Conservation (phyloP, 495 filamentous ascomycete species). For the Neurospora sp. region DNA sequence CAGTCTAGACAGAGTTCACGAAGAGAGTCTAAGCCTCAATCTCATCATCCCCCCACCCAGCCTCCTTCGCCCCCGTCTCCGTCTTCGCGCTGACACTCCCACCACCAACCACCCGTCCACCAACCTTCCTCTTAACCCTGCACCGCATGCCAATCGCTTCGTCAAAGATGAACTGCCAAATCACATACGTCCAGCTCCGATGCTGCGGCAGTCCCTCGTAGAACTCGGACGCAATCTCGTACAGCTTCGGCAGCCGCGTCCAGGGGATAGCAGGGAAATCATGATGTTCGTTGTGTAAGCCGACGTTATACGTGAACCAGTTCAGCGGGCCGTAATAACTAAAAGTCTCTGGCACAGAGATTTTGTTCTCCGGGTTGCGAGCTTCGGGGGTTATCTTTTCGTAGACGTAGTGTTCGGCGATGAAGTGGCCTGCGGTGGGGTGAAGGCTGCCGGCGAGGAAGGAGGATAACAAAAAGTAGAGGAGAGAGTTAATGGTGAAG, state of each 20-base stretch:
- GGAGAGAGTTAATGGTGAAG: conserved; percentile 48
- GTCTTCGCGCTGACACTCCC: conserved; percentile 5
- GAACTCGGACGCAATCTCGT: conserved; percentile 81
- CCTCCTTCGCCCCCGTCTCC: conserved; percentile 16
- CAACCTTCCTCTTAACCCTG: conserved; percentile 83
- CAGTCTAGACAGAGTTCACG: too few relatives aligned
- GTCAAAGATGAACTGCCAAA: conserved; percentile 92
- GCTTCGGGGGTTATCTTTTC: conserved; percentile 50
- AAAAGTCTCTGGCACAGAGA: conserved; percentile 84
- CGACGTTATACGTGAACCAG: conserved; percentile 90
- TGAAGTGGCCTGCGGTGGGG: conserved; percentile 95
- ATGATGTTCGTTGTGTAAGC: conserved; percentile 96
- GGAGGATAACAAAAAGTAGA: conserved; percentile 74
- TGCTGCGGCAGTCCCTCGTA: conserved; percentile 83
- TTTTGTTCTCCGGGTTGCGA: conserved; percentile 46
- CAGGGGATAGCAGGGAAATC: conserved; percentile 97
- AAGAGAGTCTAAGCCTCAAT: conserved; percentile 38
- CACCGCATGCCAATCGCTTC: conserved; percentile 79
- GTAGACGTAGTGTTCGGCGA: conserved; percentile 99
- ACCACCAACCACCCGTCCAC: conserved; percentile 52
- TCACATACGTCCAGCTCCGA: conserved; percentile 81
- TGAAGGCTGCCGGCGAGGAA: conserved; percentile 93
- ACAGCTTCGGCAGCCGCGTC: conserved; percentile 67
- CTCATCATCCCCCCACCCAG: conserved; percentile 41
- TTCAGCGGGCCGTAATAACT: conserved; percentile 95